Evolutionary conservation across 345 rosid genomes (phyloP), one percentile per base, ranked within the genome.

Genomic region (Salix purpurea): DNA sequence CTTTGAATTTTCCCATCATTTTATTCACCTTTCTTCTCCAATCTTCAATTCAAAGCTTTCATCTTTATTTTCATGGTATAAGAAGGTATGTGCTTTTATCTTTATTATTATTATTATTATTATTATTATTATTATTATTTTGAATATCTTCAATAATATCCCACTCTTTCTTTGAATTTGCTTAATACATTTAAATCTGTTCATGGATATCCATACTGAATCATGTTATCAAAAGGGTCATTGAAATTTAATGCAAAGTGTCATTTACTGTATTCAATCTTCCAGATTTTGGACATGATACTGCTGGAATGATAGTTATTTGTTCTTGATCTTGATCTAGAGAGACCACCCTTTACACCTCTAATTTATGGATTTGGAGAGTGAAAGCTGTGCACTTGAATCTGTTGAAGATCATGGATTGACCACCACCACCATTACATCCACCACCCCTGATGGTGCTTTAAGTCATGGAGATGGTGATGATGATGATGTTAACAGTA

Each of bases 251-350:
- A 70, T 78, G 60, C 54, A 11, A 67, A 52, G 40, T 61, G 65
- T 44, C 23, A 14, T 26, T 1, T 50, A 6, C 23, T 68, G 26
- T 50, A 54, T 23, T 40, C 24, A 1, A 5, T 62, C 65, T 72
- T 81, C 65, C 85, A 82, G 83, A 83, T 79, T 80, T 67, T 81
- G 71, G 19, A 13, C 65, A 18, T 79, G 70, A 72, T 80, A 74
- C 80, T 78, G 77, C 85, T 87, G 91, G 90, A 86, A 90, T 88
- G 88, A 74, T 79, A 74, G 89, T 80, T 85, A 65, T 66, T 81
- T 79, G 77, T 72, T 89, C 85, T 85, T 85, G 86, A 83, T 87
- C 91, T 85, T 86, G 90, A 87, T 87, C 88, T 72, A 70, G 71
- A 77, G 60, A 28, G 37, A 70, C 71, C 30, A 7, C 24, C 64